phyloP scores from a whole-genome alignment of 2,329 filamentous ascomycete species.

The Penicillium corylophilum region DNA sequence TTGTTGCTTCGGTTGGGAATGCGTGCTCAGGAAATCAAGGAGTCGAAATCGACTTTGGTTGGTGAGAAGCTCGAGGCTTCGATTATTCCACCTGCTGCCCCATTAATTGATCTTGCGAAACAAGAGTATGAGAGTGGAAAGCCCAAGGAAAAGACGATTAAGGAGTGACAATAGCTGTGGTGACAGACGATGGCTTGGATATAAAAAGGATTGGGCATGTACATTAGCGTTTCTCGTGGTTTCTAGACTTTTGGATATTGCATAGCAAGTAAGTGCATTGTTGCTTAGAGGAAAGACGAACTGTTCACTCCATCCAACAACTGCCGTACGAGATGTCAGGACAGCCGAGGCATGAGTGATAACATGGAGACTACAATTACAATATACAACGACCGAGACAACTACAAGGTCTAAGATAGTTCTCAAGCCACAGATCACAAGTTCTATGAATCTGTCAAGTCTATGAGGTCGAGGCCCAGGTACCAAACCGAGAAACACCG shows the following conservation, averaged over 20 bases:
- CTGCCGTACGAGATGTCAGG: neutral
- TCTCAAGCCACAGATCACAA: conserved; percentile 6
- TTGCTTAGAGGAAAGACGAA: neutral
- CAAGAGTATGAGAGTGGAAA: neutral
- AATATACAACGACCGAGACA: neutral
- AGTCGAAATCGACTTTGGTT: neutral
- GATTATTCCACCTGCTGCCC: neutral
- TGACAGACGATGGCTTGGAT: neutral
- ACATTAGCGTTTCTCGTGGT: neutral
- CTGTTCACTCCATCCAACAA: neutral
- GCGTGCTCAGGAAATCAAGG: neutral
- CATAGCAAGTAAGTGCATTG: neutral
- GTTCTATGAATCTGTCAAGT: conserved; percentile 10
- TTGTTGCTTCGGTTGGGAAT: conserved; percentile 4
- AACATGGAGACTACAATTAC: neutral
- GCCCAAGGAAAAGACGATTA: neutral
- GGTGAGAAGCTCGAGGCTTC: neutral
- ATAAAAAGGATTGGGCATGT: neutral
- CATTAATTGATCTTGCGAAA: neutral
- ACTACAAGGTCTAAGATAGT: neutral
- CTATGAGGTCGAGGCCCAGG: neutral
- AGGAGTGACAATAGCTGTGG: neutral
- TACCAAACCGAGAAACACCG: neutral
- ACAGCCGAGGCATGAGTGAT: neutral
- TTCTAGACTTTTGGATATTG: neutral